Conservation (phyloP, 1,284 basidiomycete genomes). For the Amylostereum areolatum region DNA sequence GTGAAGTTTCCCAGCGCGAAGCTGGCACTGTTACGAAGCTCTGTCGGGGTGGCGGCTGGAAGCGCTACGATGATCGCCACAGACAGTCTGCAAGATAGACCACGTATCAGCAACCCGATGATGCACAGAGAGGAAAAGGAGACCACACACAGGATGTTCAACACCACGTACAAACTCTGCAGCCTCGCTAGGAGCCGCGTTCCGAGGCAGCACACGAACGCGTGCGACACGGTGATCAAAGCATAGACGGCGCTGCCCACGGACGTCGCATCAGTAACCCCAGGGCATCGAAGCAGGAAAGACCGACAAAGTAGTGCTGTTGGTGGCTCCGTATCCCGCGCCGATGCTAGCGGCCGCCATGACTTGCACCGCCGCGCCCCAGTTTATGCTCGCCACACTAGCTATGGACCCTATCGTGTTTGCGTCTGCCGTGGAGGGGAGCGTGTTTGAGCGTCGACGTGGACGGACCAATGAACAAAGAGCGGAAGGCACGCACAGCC, state of each 20-base stretch:
- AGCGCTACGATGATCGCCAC: conserved; percentile 73
- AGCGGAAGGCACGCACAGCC: conserved; percentile 44
- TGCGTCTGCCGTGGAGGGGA: conserved; percentile 40
- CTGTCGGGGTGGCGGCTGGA: conserved; percentile 61
- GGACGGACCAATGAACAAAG: neutral
- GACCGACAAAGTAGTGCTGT: conserved; percentile 53
- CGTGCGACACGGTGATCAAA: conserved; percentile 54
- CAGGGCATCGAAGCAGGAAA: neutral
- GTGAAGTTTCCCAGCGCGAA: conserved; percentile 61
- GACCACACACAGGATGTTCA: conserved; percentile 54
- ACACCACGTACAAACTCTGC: conserved; percentile 64
- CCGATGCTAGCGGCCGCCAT: conserved; percentile 64
- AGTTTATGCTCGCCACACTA: conserved; percentile 68
- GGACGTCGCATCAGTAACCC: neutral
- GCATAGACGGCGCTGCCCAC: conserved; percentile 52
- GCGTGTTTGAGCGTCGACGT: neutral
- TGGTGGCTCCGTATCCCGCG: conserved; percentile 46
- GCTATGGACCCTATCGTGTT: conserved; percentile 72
- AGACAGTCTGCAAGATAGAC: conserved; percentile 42
- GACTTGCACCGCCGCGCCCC: conserved; percentile 70
- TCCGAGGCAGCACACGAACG: conserved; percentile 58
- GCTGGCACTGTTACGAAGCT: conserved; percentile 60
- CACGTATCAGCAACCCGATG: neutral
- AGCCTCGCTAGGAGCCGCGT: conserved; percentile 65
- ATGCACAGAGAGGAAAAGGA: conserved; percentile 16